Conservation (phyloP, 176 grass and related monocot species). For the Phragmites australis region DNA sequence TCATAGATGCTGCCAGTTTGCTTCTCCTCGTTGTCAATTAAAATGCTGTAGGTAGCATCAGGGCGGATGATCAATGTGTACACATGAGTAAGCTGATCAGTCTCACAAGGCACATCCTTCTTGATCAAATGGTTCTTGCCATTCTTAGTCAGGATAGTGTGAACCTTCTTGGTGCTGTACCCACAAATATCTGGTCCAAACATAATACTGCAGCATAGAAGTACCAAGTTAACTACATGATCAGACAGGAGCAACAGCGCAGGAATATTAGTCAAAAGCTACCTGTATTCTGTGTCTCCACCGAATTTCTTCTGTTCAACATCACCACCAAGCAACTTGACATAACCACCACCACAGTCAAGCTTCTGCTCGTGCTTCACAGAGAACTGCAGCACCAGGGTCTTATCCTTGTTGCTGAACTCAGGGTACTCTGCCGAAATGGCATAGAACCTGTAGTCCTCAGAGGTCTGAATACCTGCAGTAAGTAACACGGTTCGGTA, state of each 20-base stretch:
- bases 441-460: slow-evolving; percentile 88
- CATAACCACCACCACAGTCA: slow-evolving; percentile 89
- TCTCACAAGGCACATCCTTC: slow-evolving; percentile 90
- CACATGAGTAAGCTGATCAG: slow-evolving; percentile 80
- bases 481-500: neutral
- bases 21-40: slow-evolving; percentile 85
- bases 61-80: slow-evolving; percentile 83
- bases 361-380: slow-evolving; percentile 98
- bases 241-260: neutral
- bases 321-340: slow-evolving; percentile 84
- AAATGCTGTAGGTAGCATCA: slow-evolving; percentile 84
- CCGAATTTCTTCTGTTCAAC: slow-evolving; percentile 97
- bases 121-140: slow-evolving; percentile 87
- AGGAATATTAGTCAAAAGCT: neutral
- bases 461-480: slow-evolving; percentile 85
- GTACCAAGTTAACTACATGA: neutral
- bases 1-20: slow-evolving; percentile 78
- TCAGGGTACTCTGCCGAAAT: slow-evolving; percentile 79
- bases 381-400: slow-evolving; percentile 87
- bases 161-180: slow-evolving; percentile 92
- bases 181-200: slow-evolving; percentile 98
- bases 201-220: slow-evolving; percentile 71
- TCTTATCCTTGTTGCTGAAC: slow-evolving; percentile 92
- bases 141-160: slow-evolving; percentile 67
- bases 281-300: slow-evolving; percentile 92